phyloP scores from a whole-genome alignment of 2,329 filamentous ascomycete species.

The Xylariales sp. region DNA sequence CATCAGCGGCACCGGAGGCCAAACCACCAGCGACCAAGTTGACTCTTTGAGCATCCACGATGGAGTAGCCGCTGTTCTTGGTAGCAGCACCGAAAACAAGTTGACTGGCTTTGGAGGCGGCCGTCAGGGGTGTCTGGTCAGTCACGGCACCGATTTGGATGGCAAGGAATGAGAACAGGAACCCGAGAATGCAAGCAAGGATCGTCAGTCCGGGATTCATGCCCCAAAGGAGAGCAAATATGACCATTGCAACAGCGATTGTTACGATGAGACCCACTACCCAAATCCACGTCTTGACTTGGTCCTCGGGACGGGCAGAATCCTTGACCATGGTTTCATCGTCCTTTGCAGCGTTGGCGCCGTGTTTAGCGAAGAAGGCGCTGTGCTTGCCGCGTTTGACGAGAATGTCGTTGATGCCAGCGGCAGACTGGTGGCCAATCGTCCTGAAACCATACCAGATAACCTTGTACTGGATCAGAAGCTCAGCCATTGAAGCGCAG shows the following conservation, averaged over 20 bases:
- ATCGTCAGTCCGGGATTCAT: constrained; percentile 54
- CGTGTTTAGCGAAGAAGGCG: constrained; percentile 7
- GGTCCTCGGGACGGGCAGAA: constrained; percentile 39
- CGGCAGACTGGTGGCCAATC: constrained; percentile 39
- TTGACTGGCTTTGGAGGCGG: constrained; percentile 64
- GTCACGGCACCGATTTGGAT: constrained; percentile 56
- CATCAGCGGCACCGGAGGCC: constrained; percentile 50
- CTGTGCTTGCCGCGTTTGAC: constrained; percentile 36
- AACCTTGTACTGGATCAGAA: constrained; percentile 24
- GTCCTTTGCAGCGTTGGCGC: neutral
- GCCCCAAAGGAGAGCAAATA: constrained; percentile 46
- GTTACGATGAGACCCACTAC: constrained; percentile 41
- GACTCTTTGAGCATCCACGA: constrained; percentile 53
- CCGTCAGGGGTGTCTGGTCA: constrained; percentile 61
- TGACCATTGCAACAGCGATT: constrained; percentile 45
- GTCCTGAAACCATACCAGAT: constrained; percentile 37
- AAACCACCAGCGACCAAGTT: constrained; percentile 61
- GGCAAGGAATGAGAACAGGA: constrained; percentile 58
- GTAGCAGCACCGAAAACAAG: constrained; percentile 64
- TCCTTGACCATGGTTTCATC: constrained; percentile 35
- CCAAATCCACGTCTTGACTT: constrained; percentile 52
- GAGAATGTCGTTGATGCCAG: constrained; percentile 34
- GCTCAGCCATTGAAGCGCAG: constrained; percentile 33
- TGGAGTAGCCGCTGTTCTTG: constrained; percentile 43
- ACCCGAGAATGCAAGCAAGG: constrained; percentile 50